Conservation (phyloP, 371 early-diverging fungal genomes). For the Lichtheimia ornata region DNA sequence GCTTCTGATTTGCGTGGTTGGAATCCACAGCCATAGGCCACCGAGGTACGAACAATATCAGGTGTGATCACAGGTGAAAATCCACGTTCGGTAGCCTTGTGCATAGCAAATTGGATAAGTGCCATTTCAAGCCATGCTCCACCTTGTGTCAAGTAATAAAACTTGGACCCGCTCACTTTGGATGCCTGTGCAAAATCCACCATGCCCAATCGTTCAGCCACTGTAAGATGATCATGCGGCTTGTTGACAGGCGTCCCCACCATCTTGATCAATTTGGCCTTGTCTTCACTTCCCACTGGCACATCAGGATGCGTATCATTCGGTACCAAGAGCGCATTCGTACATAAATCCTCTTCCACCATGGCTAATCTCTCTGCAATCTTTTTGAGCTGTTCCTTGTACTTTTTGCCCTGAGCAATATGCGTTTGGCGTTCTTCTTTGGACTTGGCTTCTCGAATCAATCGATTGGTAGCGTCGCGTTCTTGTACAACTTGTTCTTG, state of each 20-base stretch:
- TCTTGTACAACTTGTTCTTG: constrained; percentile 37
- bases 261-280: constrained; percentile 53
- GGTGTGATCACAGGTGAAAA: constrained; percentile 82
- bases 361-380: constrained; percentile 40
- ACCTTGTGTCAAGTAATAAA: constrained; percentile 83
- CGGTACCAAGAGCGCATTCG: constrained; percentile 66
- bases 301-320: constrained; percentile 69
- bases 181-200: constrained; percentile 89
- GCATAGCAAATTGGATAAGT: constrained; percentile 82
- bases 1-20: constrained; percentile 74
- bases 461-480: constrained; percentile 53
- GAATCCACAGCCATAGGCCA: constrained; percentile 91
- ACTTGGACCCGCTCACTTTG: constrained; percentile 81
- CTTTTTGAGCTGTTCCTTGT: constrained; percentile 41
- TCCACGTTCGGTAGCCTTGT: constrained; percentile 72
- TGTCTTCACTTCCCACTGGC: constrained; percentile 70
- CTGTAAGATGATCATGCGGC: constrained; percentile 65
- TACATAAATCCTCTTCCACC: constrained; percentile 49
- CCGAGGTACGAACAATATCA: constrained; percentile 79
- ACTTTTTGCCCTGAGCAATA: constrained; percentile 21
- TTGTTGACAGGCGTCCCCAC: constrained; percentile 30
- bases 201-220: constrained; percentile 65
- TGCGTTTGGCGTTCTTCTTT: constrained; percentile 17
- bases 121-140: constrained; percentile 89
- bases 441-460: constrained; percentile 12